Evolutionary conservation across 768 basidiomycete genomes (phyloP), one percentile per base, ranked within the genome.

Genomic region (Obba rivulosa): DNA sequence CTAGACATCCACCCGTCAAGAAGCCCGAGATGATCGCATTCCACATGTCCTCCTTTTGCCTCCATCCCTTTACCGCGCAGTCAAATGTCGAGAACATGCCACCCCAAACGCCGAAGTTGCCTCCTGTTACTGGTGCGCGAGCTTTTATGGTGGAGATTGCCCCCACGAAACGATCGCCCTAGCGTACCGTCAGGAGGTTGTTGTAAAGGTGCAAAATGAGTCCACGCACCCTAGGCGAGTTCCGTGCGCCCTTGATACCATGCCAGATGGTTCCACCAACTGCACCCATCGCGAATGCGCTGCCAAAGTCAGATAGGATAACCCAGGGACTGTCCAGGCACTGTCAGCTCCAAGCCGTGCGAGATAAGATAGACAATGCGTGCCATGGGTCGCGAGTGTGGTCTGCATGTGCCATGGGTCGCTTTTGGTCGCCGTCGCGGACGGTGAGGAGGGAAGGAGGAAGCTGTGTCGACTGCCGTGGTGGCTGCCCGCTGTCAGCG

Each of bases 81-180:
- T 98, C 96, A 58, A 96, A 99, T 28, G 92, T 89, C 39, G 93
- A 97, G 68, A 99, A 99, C 83, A 99, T 87, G 57, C 95, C 96
- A 64, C 95, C 90, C 88, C 90, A 92, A 14, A 91, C 86, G 59
- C 88, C 87, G 65, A 95, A 96, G 71, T 97, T 95, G 23, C 95
- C 96, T 43, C 96, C 96, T 10, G 94, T 92, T 22, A 99, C 96
- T 3, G 96, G 96, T 52, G 96, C 95, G 48, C 96, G 81, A 20
- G 96, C 94, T 75, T 98, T 98, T 74, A 98, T 91, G 31, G 92
- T 92, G 31, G 93, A 92, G 50, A 97, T 73, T 34, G 95, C 94
- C 37, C 95, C 95, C 43, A 92, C 81, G 45, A 95, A 76, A 40
- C 94, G 88, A 68, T 98, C 96, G 17, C 96, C 96, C 89, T 95